phyloP scores from a whole-genome alignment of 306 rosid species.

The Lablab purpureus region DNA sequence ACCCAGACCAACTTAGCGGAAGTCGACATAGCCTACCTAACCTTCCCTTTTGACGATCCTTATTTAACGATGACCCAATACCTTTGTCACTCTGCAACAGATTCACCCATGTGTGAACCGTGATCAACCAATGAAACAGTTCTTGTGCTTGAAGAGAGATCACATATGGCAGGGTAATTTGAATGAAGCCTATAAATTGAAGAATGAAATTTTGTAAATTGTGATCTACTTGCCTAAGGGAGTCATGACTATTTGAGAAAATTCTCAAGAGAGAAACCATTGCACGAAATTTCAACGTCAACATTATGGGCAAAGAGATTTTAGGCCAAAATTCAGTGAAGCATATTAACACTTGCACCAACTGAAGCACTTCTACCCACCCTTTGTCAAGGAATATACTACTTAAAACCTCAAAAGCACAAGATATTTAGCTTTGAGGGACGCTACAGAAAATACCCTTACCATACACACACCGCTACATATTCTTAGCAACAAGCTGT shows the following conservation, averaged over 20 bases:
- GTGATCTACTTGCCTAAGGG: neutral
- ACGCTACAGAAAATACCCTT: slow-evolving; percentile 9
- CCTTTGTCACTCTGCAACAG: neutral
- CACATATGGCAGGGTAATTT: neutral
- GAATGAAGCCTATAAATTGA: neutral
- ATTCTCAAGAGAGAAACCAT: neutral
- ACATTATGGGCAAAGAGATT: slow-evolving; percentile 14
- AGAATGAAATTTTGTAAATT: neutral
- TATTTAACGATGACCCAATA: neutral
- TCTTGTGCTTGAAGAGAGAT: neutral
- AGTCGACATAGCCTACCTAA: neutral
- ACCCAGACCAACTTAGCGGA: neutral
- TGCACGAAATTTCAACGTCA: slow-evolving; percentile 9
- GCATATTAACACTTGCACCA: slow-evolving; percentile 8
- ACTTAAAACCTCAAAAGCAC: slow-evolving; percentile 5
- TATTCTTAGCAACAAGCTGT: slow-evolving; percentile 3
- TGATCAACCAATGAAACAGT: neutral
- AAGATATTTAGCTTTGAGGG: slow-evolving; percentile 15
- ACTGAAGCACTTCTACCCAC: slow-evolving; percentile 14
- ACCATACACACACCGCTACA: neutral
- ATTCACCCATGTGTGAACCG: neutral
- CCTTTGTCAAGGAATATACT: neutral
- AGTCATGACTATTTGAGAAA: neutral
- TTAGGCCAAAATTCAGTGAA: slow-evolving; percentile 38
- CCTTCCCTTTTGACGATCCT: neutral